Conservation (phyloP, 345 rosid genomes). For the Sisymbrium irio region DNA sequence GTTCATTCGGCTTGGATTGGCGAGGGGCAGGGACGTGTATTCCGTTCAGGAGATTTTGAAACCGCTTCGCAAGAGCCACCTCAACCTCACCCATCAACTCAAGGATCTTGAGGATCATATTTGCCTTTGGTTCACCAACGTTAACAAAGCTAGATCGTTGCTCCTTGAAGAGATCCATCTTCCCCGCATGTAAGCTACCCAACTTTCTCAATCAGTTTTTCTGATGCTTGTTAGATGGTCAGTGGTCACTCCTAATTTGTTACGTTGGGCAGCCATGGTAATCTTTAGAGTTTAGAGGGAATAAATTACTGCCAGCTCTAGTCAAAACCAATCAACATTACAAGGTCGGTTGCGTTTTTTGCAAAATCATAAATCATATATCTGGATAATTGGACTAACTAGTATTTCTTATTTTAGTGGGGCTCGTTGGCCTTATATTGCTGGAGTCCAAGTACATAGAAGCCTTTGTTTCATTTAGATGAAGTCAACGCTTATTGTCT, state of each 20-base stretch:
- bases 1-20: constrained; percentile 52
- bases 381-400: neutral
- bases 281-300: constrained; percentile 16
- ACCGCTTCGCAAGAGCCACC: constrained; percentile 48
- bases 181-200: constrained; percentile 26
- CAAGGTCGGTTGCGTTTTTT: constrained; percentile 10
- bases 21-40: constrained; percentile 48
- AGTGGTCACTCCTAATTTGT: neutral
- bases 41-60: constrained; percentile 48
- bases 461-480: neutral
- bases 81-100: constrained; percentile 41
- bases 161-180: constrained; percentile 49
- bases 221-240: neutral
- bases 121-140: constrained; percentile 53
- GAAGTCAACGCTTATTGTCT: neutral
- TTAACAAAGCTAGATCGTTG: constrained; percentile 55
- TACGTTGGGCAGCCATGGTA: neutral
- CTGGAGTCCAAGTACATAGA: constrained; percentile 5
- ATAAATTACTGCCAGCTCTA: neutral
- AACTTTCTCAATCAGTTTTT: neutral
- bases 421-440: neutral
- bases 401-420: neutral
- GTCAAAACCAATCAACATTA: constrained; percentile 4
- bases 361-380: neutral
- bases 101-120: constrained; percentile 64